Evolutionary conservation across 179 eudicot genomes (phyloP), one percentile per base, ranked within the genome.

Genomic region (Spergularia azorica): DNA sequence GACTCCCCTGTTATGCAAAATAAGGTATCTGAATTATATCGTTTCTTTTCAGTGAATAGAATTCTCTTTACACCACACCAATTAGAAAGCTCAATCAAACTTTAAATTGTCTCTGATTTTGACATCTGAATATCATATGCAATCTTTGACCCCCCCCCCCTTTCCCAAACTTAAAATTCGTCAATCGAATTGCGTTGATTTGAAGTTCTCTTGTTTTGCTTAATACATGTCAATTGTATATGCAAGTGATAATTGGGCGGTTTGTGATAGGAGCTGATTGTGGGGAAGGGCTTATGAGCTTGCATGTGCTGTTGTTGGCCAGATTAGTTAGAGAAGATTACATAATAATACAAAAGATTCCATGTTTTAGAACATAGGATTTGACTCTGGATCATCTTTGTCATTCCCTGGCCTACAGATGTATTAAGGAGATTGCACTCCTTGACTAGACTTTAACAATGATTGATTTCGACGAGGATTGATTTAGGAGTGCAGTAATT

Each of bases 1-100:
- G 80, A 89, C 73, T 90, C 98, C 54, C 99, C 99, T 13, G 74
- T 83, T 63, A 59, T 96, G 12, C 76, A 78, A 67, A 85, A 79
- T 72, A 96, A 91, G 98, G 99, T 96, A 88, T 16, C 11, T 65
- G 41, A 54, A 73, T 48, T 51, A 75, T 38, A 64, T 61, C 60
- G 13, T 17, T 60, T 72, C 63, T 73, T 72, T 46, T 74, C 41
- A 17, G 58, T 55, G 32, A 41, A 64, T 4, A 39, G n/a, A 58
- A 58, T 62, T 21, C 14, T 64, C 36, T 6, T 43, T 43, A 43
- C 48, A 4, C 48, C 48, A 6, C 6, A 6, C 32, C 32, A 26
- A 26, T 26, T 26, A 26, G 32, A 26, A 26, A 26, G 32, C 32
- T 63, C 67, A 32, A 43, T 6, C 8, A 43, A 43, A 43, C 48